Percentiles rank a stretch among this genome's conserved stretches.
These are phyloP conservation scores for Andrographis paniculata DNA, from an alignment of 305 asterid genomes.

Conservation along the genomic window DNA sequence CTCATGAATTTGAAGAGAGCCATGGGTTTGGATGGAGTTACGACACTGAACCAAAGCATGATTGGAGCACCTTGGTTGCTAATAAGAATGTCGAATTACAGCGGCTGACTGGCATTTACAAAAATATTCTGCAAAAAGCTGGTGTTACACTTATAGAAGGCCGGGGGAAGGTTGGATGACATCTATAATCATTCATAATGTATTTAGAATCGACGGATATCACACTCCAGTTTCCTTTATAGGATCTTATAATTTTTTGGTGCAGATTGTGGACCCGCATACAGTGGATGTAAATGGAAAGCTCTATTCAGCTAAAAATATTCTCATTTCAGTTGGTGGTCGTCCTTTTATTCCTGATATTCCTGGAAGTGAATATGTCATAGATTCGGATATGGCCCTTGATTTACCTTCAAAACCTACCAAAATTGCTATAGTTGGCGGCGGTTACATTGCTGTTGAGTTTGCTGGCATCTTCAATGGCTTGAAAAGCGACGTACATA, in stretches of 20 bases:
- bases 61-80: slow-evolving; percentile 87
- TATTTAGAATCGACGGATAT: too few relatives aligned
- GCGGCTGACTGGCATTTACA: slow-evolving; percentile 86
- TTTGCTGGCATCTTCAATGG: slow-evolving; percentile 99
- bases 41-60: slow-evolving; percentile 79
- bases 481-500: slow-evolving; percentile 72
- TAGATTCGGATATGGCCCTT: slow-evolving; percentile 96
- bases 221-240: slow-evolving; percentile 4
- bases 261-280: slow-evolving; percentile 83
- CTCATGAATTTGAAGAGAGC: slow-evolving; percentile 95
- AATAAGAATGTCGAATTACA: slow-evolving; percentile 89
- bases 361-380: slow-evolving; percentile 83
- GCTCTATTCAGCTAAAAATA: slow-evolving; percentile 74
- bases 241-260: slow-evolving; percentile 10
- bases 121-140: slow-evolving; percentile 68
- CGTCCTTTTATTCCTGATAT: slow-evolving; percentile 92
- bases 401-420: slow-evolving; percentile 80
- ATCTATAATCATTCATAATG: slow-evolving; percentile 3
- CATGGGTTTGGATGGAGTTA: slow-evolving; percentile 87
- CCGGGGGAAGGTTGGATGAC: slow-evolving; percentile 81
- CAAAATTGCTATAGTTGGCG: slow-evolving; percentile 92
- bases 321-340: slow-evolving; percentile 89
- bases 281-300: slow-evolving; percentile 88
- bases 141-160: slow-evolving; percentile 78
- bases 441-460: slow-evolving; percentile 98